Evolutionary conservation across 805 yeast species (phyloP).

Genomic region (Wickerhamiella nectarea): DNA sequence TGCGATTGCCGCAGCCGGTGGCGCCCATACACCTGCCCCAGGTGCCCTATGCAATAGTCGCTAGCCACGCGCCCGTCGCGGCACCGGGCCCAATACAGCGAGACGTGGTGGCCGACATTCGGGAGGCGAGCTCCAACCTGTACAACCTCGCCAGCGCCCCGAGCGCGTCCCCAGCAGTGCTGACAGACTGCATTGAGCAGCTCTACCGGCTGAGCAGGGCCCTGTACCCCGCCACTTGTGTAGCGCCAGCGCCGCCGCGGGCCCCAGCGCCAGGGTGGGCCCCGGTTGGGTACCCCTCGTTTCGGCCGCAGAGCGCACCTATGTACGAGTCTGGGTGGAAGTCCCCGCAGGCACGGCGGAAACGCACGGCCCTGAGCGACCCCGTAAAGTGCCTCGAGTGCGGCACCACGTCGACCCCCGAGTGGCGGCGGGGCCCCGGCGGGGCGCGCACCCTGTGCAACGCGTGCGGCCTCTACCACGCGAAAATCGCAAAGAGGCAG

Average conservation of each 20-base stretch:
- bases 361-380: slow-evolving; percentile 12
- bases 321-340: neutral
- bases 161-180: neutral
- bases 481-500: slow-evolving; percentile 46
- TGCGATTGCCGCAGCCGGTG: too few species aligned
- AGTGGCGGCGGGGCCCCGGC: slow-evolving; percentile 73
- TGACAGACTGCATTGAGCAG: neutral
- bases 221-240: neutral
- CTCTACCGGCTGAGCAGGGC: neutral
- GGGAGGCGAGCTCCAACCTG: neutral
- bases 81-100: neutral
- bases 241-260: neutral
- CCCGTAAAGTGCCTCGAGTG: slow-evolving; percentile 33
- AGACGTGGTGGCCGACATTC: neutral
- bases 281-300: neutral
- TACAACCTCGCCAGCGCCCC: slow-evolving; percentile 2
- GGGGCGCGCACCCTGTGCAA: slow-evolving; percentile 68
- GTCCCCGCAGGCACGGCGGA: slow-evolving; percentile 11
- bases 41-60: neutral
- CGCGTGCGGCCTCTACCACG: slow-evolving; percentile 69
- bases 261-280: neutral
- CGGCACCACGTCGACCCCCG: slow-evolving; percentile 52
- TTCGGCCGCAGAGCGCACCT: slow-evolving; percentile 3
- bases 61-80: neutral
- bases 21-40: neutral